Evolutionary conservation across 805 yeast genomes (phyloP).

Genomic region (Candida qinlingensis): DNA sequence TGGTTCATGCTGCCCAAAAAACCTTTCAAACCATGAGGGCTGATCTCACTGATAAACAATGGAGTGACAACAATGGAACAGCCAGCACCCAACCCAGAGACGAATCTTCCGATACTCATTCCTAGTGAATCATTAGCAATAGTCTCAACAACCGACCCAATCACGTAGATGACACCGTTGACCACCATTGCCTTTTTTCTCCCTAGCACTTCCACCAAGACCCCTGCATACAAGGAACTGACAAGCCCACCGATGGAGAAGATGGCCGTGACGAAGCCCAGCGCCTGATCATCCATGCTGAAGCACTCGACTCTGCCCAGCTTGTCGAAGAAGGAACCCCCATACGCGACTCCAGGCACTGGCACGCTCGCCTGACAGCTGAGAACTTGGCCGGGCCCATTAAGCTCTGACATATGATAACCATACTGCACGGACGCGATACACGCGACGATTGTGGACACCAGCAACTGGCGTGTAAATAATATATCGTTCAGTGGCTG

Average conservation of each 20-base stretch:
- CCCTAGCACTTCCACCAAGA: constrained; percentile 61
- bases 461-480: constrained; percentile 27
- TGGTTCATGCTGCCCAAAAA: constrained; percentile 87
- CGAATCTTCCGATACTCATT: constrained; percentile 62
- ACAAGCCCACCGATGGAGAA: constrained; percentile 81
- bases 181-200: constrained; percentile 47
- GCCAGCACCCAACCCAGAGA: constrained; percentile 87
- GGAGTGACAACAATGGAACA: constrained; percentile 82
- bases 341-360: constrained; percentile 21
- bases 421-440: constrained; percentile 87
- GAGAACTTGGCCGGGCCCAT: constrained; percentile 76
- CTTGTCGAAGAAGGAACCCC: constrained; percentile 23
- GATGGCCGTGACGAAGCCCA: constrained; percentile 72
- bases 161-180: constrained; percentile 44
- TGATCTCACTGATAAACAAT: constrained; percentile 69
- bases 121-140: constrained; percentile 35
- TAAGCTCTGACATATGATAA: constrained; percentile 89
- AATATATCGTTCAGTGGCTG: not conserved
- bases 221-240: constrained; percentile 67
- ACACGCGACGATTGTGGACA: constrained; percentile 54
- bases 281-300: constrained; percentile 45
- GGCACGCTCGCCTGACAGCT: constrained; percentile 41
- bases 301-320: constrained; percentile 53
- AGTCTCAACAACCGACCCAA: constrained; percentile 63
- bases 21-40: constrained; percentile 68